Percentiles rank a stretch among this genome's conserved stretches.
Evolutionary conservation across 2,329 filamentous ascomycete species (phyloP).

Genomic region (Phyllosticta citriasiana): DNA sequence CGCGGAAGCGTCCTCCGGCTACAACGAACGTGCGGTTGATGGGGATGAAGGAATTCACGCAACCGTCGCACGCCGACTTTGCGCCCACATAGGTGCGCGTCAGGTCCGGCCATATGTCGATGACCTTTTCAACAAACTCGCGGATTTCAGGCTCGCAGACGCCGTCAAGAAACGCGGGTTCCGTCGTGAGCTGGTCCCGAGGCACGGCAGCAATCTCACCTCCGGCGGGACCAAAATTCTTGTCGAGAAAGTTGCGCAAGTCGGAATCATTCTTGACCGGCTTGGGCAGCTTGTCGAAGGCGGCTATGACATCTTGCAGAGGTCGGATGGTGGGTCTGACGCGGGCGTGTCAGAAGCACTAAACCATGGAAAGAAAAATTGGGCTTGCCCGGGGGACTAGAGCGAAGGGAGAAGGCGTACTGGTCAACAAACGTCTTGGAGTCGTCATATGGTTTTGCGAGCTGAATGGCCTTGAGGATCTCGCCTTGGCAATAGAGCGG

Average conservation of each 20-base stretch:
- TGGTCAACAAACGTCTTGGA: conserved; percentile 62
- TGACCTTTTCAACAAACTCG: conserved; percentile 54
- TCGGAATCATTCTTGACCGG: conserved; percentile 55
- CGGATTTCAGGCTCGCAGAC: conserved; percentile 49
- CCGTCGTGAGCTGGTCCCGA: conserved; percentile 41
- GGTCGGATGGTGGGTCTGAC: conserved; percentile 51
- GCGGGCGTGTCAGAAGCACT: not conserved
- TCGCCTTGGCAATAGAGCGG: conserved; percentile 59
- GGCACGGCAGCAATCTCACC: conserved; percentile 51
- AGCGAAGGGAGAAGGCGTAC: not conserved
- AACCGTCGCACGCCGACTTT: conserved; percentile 45
- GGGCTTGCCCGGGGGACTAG: not conserved
- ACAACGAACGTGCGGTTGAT: conserved; percentile 61
- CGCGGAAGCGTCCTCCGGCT: conserved; percentile 59
- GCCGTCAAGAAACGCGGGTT: conserved; percentile 47
- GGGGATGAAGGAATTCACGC: conserved; percentile 56
- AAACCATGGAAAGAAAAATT: not conserved
- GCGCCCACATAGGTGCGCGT: conserved; percentile 48
- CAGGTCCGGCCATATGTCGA: conserved; percentile 59
- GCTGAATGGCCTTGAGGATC: conserved; percentile 51
- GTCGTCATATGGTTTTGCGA: conserved; percentile 54
- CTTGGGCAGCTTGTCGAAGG: conserved; percentile 49
- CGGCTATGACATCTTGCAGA: conserved; percentile 49
- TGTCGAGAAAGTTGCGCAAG: conserved; percentile 51
- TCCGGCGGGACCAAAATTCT: conserved; percentile 54